Evolutionary conservation across 2,329 filamentous ascomycete species (phyloP), one percentile per base, ranked within the genome.

Genomic region (Emmonsiellopsis sp.): DNA sequence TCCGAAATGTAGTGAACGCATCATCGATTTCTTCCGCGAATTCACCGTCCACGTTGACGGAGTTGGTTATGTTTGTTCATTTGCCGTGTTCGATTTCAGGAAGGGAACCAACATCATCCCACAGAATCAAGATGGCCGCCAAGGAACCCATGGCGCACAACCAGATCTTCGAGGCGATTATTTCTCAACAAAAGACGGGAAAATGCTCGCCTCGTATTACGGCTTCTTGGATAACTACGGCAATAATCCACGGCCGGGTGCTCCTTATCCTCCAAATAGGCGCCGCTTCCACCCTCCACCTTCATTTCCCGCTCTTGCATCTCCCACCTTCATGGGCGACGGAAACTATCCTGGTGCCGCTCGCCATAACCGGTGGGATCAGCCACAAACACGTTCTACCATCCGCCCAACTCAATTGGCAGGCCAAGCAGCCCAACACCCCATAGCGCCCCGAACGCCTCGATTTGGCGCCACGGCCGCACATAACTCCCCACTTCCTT

Each of bases 11-110:
- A 92, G 87, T 66, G 92, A 97, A 60, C 88, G 91, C 55, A 86
- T 98, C 58, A 85, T 97, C 55, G 93, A 98, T 71, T 98, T 98
- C 71, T 97, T 98, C 75, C 85, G 93, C 40, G 93, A 98, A 66
- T 96, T 97, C 61, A 97, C 93, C 0, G 84, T 98, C 21, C 91
- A 98, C 61, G 92, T 98, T 13, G 93, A 98, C 64, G 93, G 93
- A 0, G 79, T 98, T 37, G 93, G 93, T 21, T 92, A 96, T 60
- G 89, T 97, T 9, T 98, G 93, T 70, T 96, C 92, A 1, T 97
- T 96, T 71, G 93, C 93, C 2, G 89, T 95, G 37, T 98, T 98
- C 63, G 88, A 96, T 58, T 97, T 97, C 73, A 91, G 95, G 69
- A 92, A 90, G 67, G 87, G 85, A 27, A 77, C 85, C 21, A 78